phyloP scores from a whole-genome alignment of 305 asterid species.

The Solanum hybrid region DNA sequence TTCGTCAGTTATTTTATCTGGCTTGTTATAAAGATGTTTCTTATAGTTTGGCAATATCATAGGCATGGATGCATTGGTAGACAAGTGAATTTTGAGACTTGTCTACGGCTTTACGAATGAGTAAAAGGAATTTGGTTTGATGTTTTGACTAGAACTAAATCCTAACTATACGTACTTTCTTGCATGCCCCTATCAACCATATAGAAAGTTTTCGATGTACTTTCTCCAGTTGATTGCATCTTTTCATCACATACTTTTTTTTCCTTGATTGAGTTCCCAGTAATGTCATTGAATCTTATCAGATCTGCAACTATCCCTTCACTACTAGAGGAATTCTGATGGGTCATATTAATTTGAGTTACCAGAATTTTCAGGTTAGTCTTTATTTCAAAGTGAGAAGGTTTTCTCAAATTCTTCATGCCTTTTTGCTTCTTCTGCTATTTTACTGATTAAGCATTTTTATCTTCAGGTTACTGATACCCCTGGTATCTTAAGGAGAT shows the following conservation, averaged over 20 bases:
- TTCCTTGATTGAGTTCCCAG: not conserved
- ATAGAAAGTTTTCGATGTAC: not conserved
- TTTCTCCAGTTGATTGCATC: not conserved
- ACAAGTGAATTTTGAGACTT: not conserved
- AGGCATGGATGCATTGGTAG: not conserved
- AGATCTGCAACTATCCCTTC: slow-evolving; percentile 95
- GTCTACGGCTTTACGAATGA: not conserved
- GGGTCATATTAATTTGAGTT: slow-evolving; percentile 84
- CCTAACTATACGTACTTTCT: not conserved
- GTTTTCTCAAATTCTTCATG: not conserved
- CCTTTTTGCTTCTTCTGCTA: not conserved
- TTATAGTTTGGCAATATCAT: not conserved
- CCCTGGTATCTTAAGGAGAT: slow-evolving; percentile 75
- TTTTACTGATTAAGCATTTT: slow-evolving; percentile 10
- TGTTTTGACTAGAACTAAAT: not conserved
- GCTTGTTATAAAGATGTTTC: not conserved
- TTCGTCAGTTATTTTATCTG: not conserved
- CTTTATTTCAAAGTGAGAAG: not conserved
- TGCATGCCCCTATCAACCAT: not conserved
- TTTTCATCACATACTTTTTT: not conserved
- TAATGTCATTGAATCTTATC: slow-evolving; percentile 8
- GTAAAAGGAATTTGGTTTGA: not conserved
- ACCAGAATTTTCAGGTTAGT: slow-evolving; percentile 81
- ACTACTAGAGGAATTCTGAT: slow-evolving; percentile 92
- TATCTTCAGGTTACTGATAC: slow-evolving; percentile 83